Evolutionary conservation across 768 basidiomycete genomes (phyloP).

Genomic region (Russula griseocarnosa): DNA sequence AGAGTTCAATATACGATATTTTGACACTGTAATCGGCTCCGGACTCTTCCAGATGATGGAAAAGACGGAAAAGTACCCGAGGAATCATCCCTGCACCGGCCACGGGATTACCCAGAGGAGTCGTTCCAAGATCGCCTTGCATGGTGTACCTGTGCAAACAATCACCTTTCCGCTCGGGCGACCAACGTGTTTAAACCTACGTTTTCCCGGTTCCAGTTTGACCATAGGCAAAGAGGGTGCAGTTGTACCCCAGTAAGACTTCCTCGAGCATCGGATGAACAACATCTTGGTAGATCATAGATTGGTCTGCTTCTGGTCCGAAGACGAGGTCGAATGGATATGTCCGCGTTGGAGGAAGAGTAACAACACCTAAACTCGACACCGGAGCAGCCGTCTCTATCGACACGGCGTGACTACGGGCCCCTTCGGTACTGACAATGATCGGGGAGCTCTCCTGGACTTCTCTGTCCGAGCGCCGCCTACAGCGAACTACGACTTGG

Average conservation of each 20-base stretch:
- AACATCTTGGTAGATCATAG: slow-evolving; percentile 89
- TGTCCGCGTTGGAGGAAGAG: slow-evolving; percentile 71
- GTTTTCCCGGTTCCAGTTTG: slow-evolving; percentile 99
- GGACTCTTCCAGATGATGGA: slow-evolving; percentile 77
- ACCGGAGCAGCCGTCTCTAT: slow-evolving; percentile 72
- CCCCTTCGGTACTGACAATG: slow-evolving; percentile 74
- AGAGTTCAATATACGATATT: slow-evolving; percentile 90
- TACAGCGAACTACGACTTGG: slow-evolving; percentile 87
- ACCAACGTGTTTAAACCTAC: slow-evolving; percentile 45
- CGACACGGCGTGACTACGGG: slow-evolving; percentile 70
- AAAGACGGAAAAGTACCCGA: slow-evolving; percentile 85
- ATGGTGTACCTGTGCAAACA: slow-evolving; percentile 72
- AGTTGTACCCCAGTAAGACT: slow-evolving; percentile 94
- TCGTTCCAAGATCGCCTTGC: slow-evolving; percentile 88
- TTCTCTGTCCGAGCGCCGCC: slow-evolving; percentile 82
- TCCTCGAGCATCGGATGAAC: slow-evolving; percentile 90
- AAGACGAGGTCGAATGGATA: slow-evolving; percentile 96
- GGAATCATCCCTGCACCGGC: slow-evolving; percentile 94
- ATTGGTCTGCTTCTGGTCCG: slow-evolving; percentile 95
- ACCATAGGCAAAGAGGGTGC: slow-evolving; percentile 95
- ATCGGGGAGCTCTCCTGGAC: slow-evolving; percentile 82
- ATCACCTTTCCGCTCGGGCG: neutral
- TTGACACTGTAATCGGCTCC: slow-evolving; percentile 86
- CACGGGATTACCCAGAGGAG: slow-evolving; percentile 84
- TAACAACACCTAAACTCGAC: slow-evolving; percentile 68